Conservation (phyloP, 2,329 filamentous ascomycete genomes). For the Cercospora nicotianae region DNA sequence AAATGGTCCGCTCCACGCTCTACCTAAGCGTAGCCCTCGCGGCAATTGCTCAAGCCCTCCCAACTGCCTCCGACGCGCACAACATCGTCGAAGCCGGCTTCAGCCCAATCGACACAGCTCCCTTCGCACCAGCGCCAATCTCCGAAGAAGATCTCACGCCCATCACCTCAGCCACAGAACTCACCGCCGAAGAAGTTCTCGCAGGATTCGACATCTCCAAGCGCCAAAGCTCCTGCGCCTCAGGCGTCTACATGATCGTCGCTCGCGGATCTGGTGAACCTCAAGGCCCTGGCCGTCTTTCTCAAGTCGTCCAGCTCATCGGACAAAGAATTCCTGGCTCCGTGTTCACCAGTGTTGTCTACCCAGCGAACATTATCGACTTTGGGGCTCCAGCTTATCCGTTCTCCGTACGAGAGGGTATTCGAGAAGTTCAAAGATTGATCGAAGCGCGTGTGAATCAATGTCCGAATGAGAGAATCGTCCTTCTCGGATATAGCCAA, state of each 20-base stretch:
- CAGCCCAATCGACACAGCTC: background rate
- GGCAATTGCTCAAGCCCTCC: background rate
- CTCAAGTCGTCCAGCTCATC: background rate
- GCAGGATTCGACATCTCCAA: background rate
- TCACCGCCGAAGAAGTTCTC: background rate
- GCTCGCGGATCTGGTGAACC: background rate
- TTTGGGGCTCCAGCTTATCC: background rate
- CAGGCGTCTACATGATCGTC: conserved; percentile 8
- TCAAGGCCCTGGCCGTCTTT: background rate
- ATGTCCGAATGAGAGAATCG: background rate
- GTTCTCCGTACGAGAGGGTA: background rate
- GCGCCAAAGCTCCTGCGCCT: background rate
- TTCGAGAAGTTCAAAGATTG: background rate
- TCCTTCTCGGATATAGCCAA: background rate
- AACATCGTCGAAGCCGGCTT: background rate
- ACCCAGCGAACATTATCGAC: background rate
- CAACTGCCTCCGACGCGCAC: background rate
- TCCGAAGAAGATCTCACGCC: background rate
- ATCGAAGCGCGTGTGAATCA: background rate
- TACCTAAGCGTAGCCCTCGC: background rate
- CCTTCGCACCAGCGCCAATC: background rate
- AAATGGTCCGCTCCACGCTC: background rate
- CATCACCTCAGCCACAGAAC: background rate
- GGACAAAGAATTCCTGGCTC: background rate
- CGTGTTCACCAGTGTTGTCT: background rate